phyloP scores from a whole-genome alignment of 2,329 filamentous ascomycete genomes.

The Penicillium brasilianum region DNA sequence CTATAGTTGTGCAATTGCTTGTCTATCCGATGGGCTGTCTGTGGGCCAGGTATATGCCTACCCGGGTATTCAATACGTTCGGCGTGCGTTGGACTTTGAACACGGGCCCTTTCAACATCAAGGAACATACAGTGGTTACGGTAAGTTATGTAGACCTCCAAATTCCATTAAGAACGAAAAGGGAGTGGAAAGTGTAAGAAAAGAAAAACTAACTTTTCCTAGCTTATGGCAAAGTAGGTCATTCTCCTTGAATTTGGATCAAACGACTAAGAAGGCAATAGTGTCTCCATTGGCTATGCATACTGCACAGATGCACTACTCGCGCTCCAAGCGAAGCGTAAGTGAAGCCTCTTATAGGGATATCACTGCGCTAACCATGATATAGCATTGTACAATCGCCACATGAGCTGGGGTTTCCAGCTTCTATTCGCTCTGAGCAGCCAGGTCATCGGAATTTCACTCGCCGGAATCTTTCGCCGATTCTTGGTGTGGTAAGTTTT shows the following conservation, averaged over 20 bases:
- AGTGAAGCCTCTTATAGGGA: not conserved
- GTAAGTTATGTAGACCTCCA: conserved; percentile 42
- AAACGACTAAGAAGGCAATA: not conserved
- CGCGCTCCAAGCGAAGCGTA: conserved; percentile 32
- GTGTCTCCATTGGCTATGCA: conserved; percentile 34
- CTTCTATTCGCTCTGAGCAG: conserved; percentile 35
- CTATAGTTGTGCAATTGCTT: conserved; percentile 63
- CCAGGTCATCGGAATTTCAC: conserved; percentile 65
- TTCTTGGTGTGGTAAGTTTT: conserved; percentile 56
- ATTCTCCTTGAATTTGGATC: no score
- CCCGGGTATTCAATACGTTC: conserved; percentile 38
- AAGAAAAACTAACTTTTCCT: no score
- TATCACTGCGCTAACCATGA: not conserved
- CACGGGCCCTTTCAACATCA: conserved; percentile 47
- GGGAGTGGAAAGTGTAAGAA: no score
- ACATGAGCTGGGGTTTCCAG: conserved; percentile 34
- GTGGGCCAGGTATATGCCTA: conserved; percentile 43
- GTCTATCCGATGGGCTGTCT: conserved; percentile 56
- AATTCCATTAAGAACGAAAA: no score
- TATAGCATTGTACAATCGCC: conserved; percentile 30
- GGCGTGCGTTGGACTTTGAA: conserved; percentile 42
- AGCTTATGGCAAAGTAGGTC: conserved; percentile 29
- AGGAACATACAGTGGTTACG: conserved; percentile 47
- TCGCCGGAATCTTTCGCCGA: conserved; percentile 67
- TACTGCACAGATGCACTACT: conserved; percentile 36